Percentiles rank a stretch among this genome's conserved stretches.
phyloP scores from a whole-genome alignment of 805 yeast genomes.

The Starmerella cellae region DNA sequence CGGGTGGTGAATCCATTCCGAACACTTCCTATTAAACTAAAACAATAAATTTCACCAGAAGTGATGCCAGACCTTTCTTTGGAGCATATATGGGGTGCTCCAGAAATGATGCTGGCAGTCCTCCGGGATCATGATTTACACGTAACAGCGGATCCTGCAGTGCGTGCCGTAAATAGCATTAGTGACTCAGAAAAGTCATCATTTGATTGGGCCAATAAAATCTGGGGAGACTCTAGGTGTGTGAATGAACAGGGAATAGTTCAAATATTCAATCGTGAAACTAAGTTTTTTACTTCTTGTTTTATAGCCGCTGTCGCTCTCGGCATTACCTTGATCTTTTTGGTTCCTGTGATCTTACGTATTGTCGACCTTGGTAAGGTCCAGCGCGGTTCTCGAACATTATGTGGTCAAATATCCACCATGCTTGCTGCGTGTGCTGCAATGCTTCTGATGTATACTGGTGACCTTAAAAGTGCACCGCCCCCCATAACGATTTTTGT shows the following conservation, averaged over 20 bases:
- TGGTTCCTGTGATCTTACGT: constrained; percentile 13
- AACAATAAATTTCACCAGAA: too few species aligned
- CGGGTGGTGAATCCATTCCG: too few species aligned
- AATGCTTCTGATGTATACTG: constrained; percentile 8
- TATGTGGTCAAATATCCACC: constrained; percentile 16
- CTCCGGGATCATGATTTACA: background rate
- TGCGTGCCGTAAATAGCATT: background rate
- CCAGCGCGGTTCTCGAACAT: constrained; percentile 12
- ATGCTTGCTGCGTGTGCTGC: constrained; percentile 13
- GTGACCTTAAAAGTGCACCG: background rate
- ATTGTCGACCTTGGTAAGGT: constrained; percentile 10
- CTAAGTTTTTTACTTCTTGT: constrained; percentile 20
- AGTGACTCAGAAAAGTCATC: too few species aligned
- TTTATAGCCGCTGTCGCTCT: constrained; percentile 14
- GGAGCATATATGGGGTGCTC: background rate
- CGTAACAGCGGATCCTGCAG: background rate
- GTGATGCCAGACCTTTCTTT: too few species aligned
- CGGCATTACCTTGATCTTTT: constrained; percentile 4
- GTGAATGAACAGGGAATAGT: constrained; percentile 5
- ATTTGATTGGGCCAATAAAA: background rate
- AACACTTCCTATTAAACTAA: too few species aligned
- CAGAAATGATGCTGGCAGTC: background rate
- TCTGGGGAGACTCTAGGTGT: constrained; percentile 10
- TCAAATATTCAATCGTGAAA: constrained; percentile 16
- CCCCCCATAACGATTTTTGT: constrained; percentile 12